phyloP scores from a whole-genome alignment of 2,329 filamentous ascomycete species.

The Ophiostoma populinum region DNA sequence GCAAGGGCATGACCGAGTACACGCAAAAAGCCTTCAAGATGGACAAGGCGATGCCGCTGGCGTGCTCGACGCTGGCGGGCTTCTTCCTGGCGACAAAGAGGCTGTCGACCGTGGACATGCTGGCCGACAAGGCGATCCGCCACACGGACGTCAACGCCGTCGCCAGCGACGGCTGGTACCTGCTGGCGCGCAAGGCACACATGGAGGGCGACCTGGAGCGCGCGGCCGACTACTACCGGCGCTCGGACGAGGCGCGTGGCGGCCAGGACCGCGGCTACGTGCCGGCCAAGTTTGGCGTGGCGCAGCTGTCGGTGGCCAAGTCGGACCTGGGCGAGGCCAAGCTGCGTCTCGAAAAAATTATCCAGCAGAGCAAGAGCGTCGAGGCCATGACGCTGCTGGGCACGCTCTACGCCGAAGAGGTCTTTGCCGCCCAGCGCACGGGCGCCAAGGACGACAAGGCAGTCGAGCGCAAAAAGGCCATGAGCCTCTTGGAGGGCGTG shows the following conservation, averaged over 20 bases:
- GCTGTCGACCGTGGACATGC: constrained; percentile 63
- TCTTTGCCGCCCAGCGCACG: constrained; percentile 56
- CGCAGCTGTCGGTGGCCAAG: constrained; percentile 73
- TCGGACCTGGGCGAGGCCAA: constrained; percentile 84
- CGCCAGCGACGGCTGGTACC: constrained; percentile 93
- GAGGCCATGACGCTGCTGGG: constrained; percentile 89
- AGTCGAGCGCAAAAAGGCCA: constrained; percentile 70
- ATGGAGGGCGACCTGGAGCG: constrained; percentile 57
- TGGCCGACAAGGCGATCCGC: constrained; percentile 87
- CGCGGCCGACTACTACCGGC: constrained; percentile 73
- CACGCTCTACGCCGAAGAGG: constrained; percentile 84
- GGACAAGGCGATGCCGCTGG: constrained; percentile 78
- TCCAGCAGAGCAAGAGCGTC: constrained; percentile 64
- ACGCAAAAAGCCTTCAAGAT: constrained; percentile 87
- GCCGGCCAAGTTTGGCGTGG: constrained; percentile 85
- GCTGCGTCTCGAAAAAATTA: constrained; percentile 82
- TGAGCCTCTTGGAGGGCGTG: constrained; percentile 67
- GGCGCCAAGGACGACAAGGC: constrained; percentile 75
- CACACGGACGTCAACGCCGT: constrained; percentile 92
- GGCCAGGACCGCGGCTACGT: constrained; percentile 81
- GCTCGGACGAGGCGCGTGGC: constrained; percentile 80
- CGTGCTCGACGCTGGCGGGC: constrained; percentile 74
- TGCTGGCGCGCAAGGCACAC: constrained; percentile 82
- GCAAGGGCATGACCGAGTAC: constrained; percentile 85
- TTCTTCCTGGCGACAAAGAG: constrained; percentile 79